phyloP scores from a whole-genome alignment of 225 moss, liverwort and hornwort species.

The Marchantia paleacea region DNA sequence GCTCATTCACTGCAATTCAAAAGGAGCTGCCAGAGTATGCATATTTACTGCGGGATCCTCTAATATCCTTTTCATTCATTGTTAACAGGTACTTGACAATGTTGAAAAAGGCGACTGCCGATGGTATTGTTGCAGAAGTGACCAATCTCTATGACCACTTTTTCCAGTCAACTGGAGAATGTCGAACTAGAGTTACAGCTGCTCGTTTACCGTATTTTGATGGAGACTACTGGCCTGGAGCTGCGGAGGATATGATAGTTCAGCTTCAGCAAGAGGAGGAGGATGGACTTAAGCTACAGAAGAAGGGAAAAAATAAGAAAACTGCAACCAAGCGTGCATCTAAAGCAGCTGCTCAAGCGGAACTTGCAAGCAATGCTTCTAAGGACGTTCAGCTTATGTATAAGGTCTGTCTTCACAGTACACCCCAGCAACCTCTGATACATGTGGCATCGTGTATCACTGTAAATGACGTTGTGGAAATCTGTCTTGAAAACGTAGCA shows the following conservation, averaged over 20 bases:
- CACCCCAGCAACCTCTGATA: not conserved
- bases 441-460: not conserved
- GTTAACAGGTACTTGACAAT: constrained; percentile 73
- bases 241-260: constrained; percentile 99
- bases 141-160: constrained; percentile 97
- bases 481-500: too few relatives aligned
- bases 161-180: constrained; percentile 84
- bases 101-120: constrained; percentile 89
- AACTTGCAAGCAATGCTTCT: constrained; percentile 89
- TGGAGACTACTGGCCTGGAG: constrained; percentile 99
- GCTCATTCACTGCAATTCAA: too few relatives aligned
- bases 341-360: constrained; percentile 77
- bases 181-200: constrained; percentile 90
- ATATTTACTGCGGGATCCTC: not conserved
- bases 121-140: constrained; percentile 94
- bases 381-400: constrained; percentile 94
- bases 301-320: constrained; percentile 96
- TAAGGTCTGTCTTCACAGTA: constrained; percentile 46
- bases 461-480: too few relatives aligned
- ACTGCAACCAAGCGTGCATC: constrained; percentile 90
- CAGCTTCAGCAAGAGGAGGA: constrained; percentile 97
- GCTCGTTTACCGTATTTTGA: constrained; percentile 95
- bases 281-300: constrained; percentile 84
- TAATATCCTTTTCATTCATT: not conserved
- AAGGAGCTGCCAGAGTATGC: not conserved